Evolutionary conservation across 108 stramenopile genomes (phyloP).

Genomic region (Aurantiochytrium sp.): DNA sequence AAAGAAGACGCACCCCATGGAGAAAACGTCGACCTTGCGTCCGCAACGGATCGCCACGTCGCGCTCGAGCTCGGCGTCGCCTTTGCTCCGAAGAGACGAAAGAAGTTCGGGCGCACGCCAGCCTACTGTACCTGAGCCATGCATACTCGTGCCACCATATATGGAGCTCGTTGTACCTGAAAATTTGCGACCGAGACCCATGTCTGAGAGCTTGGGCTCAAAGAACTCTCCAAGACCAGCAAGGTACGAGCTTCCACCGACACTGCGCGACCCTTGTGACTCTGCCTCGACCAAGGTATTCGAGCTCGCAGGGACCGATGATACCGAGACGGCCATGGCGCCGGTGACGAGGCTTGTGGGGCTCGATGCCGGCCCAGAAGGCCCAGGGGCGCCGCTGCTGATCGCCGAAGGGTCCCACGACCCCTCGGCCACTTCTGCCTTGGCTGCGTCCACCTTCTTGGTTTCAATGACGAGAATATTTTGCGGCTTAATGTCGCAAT

Average conservation of each 20-base stretch:
- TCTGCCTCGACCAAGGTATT: no score
- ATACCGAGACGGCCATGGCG: no score
- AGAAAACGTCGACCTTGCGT: slow-evolving; percentile 25
- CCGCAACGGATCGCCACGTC: not conserved
- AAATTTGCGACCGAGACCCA: slow-evolving; percentile 10
- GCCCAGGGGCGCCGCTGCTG: not conserved
- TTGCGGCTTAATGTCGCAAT: slow-evolving; percentile 48
- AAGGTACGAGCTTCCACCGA: not conserved
- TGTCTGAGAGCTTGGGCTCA: slow-evolving; percentile 9
- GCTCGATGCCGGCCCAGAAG: not conserved
- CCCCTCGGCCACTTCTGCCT: not conserved
- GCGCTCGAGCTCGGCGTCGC: not conserved
- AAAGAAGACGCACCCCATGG: slow-evolving; percentile 28
- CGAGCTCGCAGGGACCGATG: no score
- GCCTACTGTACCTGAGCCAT: not conserved
- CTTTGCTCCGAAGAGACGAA: not conserved
- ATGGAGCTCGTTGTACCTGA: not conserved
- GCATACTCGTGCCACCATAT: not conserved
- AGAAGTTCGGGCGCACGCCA: not conserved
- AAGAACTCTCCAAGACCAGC: not conserved
- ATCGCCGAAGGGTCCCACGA: not conserved
- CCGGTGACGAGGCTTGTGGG: not conserved
- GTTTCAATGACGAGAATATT: slow-evolving; percentile 32
- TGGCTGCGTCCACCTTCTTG: not conserved
- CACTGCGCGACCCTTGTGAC: no score